Base-by-base conservation (phyloP, 75 land plant species). In the Picea glauca region DNA sequence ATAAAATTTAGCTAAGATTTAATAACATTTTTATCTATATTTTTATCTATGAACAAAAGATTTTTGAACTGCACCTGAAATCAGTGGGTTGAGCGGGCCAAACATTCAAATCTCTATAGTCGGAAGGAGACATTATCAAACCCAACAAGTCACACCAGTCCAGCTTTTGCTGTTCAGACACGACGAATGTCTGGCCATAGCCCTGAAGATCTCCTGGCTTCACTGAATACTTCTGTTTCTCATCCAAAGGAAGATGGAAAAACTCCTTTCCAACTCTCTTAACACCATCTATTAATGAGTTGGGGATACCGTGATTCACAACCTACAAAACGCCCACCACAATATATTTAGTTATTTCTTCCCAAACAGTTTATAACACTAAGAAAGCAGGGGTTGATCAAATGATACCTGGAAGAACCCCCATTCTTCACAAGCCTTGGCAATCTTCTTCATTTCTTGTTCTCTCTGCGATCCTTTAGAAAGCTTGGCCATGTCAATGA, bases 151-250 rank as follows among this genome's bases (percentile, higher is more conserved):
- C 33, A 20, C 74, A 57, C 74, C 74, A 72, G 21, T 72, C 74
- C 46, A 72, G 17, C 12, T 72, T 40, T 20, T 72, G 46, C 4
- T 40, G 5, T 54, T 75, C n/a, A 14, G 76, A 58, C 20, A 83
- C 26, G 13, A 76, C 77, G 17, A 83, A 58, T 31, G 78, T 78
- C 62, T 78, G 85, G 23, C 85, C 90, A 77, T 82, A 88, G 7
- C 90, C 90, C 68, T 72, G 57, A 17, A 72, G n/a, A 9, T 46
- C 56, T 17, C 57, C 74, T 40, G 56, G 2, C 57, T 43, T 40
- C 74, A 46, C n/a, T 46, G 80, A n/a, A 50, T 78, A 54, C 31
- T 5, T 32, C 78, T 84, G 78, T n/a, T 81, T 81, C 65, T 78
- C 77, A 46, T 82, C 81, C 57, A 75, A 33, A 1, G 84, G 81